A percentile compares a stretch with the other conserved stretches of the same genome.
Conservation (phyloP, 2,329 filamentous ascomycete species). For the Teratosphaeria pseudoeucalypti region DNA sequence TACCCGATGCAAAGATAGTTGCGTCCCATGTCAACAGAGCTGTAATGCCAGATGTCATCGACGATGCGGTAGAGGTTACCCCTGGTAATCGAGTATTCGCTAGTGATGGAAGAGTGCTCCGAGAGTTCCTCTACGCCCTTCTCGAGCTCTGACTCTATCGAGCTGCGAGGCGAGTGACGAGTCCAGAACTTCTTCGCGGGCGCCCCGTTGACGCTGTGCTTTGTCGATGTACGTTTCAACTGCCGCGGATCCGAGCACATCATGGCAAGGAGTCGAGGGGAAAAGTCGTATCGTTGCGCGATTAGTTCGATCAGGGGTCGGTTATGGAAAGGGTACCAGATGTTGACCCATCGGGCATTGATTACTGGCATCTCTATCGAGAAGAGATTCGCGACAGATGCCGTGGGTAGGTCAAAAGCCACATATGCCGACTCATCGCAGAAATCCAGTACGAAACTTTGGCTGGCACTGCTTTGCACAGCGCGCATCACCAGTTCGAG, state of each 20-base stretch:
- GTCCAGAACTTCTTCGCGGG: slow-evolving; percentile 6
- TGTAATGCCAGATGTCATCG: slow-evolving; percentile 65
- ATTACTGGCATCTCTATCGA: slow-evolving; percentile 31
- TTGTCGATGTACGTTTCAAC: neutral
- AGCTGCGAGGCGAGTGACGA: slow-evolving; percentile 2
- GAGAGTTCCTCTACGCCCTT: slow-evolving; percentile 18
- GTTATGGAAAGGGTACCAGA: slow-evolving; percentile 58
- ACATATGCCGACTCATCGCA: slow-evolving; percentile 45
- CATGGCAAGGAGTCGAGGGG: slow-evolving; percentile 52
- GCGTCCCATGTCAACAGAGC: slow-evolving; percentile 58
- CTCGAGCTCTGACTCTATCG: slow-evolving; percentile 6
- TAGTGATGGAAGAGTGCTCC: slow-evolving; percentile 17
- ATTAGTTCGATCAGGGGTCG: slow-evolving; percentile 46
- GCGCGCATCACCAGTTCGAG: slow-evolving; percentile 36
- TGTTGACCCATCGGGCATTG: slow-evolving; percentile 61
- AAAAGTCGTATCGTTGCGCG: slow-evolving; percentile 56
- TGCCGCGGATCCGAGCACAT: slow-evolving; percentile 45
- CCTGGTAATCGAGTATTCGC: slow-evolving; percentile 11
- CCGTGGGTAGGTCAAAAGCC: slow-evolving; percentile 42
- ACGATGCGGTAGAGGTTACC: slow-evolving; percentile 49
- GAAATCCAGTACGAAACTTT: slow-evolving; percentile 58
- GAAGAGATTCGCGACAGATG: slow-evolving; percentile 33
- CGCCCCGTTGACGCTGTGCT: neutral
- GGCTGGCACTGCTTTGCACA: slow-evolving; percentile 32
- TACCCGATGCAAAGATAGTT: slow-evolving; percentile 63